Base-by-base conservation (phyloP, 2,329 filamentous ascomycete species). In the Immersiporthe knoxdaviesiana region DNA sequence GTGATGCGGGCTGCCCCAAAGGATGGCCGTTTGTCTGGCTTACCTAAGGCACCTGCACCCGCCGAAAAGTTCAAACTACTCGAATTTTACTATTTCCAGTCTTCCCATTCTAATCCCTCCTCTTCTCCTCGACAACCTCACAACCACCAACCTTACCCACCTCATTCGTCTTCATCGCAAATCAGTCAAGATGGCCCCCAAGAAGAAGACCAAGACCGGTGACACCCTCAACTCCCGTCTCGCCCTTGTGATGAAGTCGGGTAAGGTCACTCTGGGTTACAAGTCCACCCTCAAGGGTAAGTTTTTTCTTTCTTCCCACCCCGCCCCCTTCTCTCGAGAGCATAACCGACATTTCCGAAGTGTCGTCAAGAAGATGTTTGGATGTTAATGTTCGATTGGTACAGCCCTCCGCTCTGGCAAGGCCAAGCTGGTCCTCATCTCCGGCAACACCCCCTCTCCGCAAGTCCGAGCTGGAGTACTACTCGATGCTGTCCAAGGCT, bases 401-500 rank as follows among this genome's bases (percentile, higher is more conserved):
- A n/a, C 27, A 98, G 92, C 87, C 77, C 92, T 98, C 77, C 92
- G 95, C 79, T 92, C 90, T 77, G 94, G 95, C 84, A 98, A 97
- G 91, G 96, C 96, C 83, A 98, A 98, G 92, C 90, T 97, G 76
- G 93, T 98, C 83, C 77, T 94, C 82, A 93, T 94, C 74, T 87
- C 91, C 77, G 94, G 92, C 85, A 98, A 99, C 89, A 97, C 94
- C 76, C 94, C 96, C 96, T 83, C 92, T 99, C 79, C 91, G 95
- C 84, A 99, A 98, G 91, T 93, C 90, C 79, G 95, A 98, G 88
- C 90, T 97, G 74, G 95, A 97, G 87, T 97, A 93, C 87, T 94
- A 94, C 87, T 89, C 89, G 82, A 96, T 96, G 93, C 84, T 97
- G 79, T 91, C 90, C 82, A 97, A 98, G 91, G 93, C 91, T 78